These are phyloP conservation scores for Pisolithus microcarpus DNA, from an alignment of 768 basidiomycete genomes.

Conservation along the genomic window DNA sequence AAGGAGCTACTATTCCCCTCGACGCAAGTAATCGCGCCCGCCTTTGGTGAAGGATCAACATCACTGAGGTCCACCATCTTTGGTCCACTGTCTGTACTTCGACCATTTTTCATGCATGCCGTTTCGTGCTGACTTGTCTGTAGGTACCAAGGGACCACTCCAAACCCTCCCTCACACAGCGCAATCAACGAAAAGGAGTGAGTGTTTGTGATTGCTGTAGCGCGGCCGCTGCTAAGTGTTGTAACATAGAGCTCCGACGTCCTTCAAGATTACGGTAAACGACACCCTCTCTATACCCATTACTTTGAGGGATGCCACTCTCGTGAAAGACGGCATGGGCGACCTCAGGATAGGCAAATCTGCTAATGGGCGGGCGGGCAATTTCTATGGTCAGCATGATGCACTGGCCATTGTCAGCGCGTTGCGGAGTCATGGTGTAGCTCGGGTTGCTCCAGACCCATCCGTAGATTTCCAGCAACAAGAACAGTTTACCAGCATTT, in stretches of 20 bases:
- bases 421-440: constrained; percentile 45
- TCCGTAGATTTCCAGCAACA: constrained; percentile 38
- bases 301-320: constrained; percentile 34
- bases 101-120: background rate
- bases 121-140: background rate
- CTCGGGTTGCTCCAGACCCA: constrained; percentile 35
- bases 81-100: constrained; percentile 49
- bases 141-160: constrained; percentile 21
- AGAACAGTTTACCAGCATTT: constrained; percentile 42
- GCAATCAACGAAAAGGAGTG: constrained; percentile 13
- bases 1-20: constrained; percentile 46
- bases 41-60: constrained; percentile 14
- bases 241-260: constrained; percentile 18
- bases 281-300: constrained; percentile 46
- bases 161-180: background rate
- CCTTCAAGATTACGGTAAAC: constrained; percentile 45
- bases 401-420: constrained; percentile 47
- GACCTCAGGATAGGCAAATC: constrained; percentile 32
- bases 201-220: constrained; percentile 2
- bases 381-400: constrained; percentile 48
- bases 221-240: constrained; percentile 2
- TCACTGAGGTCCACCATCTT: constrained; percentile 59
- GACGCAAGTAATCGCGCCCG: constrained; percentile 13
- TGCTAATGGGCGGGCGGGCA: constrained; percentile 43
- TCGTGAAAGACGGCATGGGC: constrained; percentile 28